Conservation (phyloP, 163 green algal species). For the Volvox carteri region DNA sequence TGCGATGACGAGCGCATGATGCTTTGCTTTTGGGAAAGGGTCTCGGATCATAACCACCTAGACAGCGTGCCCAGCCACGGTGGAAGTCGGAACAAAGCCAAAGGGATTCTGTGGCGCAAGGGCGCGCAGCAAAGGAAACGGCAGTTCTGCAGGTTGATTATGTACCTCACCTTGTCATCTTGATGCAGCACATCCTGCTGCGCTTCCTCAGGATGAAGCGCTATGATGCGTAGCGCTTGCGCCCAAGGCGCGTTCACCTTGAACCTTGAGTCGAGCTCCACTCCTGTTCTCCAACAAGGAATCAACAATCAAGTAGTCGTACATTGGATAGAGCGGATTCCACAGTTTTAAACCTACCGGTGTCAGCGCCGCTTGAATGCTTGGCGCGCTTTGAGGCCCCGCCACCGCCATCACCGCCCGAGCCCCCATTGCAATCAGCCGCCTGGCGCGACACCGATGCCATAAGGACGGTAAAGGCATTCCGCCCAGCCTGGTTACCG, state of each 20-base stretch:
- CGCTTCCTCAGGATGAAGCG: conserved; percentile 4
- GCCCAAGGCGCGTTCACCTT: conserved; percentile 8
- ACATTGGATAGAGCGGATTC: too few species aligned
- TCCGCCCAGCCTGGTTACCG: background rate
- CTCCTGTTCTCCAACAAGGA: too few species aligned
- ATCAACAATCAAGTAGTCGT: too few species aligned
- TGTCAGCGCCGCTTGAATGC: background rate
- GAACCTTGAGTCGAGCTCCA: conserved; percentile 3
- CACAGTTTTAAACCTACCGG: too few species aligned
- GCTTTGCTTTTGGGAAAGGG: conserved; percentile 71
- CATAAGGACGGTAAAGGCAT: conserved; percentile 15
- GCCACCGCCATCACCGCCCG: background rate
- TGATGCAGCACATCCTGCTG: conserved; percentile 22
- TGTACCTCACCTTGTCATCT: conserved; percentile 42
- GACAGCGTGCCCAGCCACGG: too few species aligned
- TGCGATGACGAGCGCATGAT: conserved; percentile 74
- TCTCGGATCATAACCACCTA: conserved; percentile 64
- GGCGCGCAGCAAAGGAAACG: too few species aligned
- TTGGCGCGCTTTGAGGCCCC: background rate
- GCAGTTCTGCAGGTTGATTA: too few species aligned
- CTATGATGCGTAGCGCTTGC: conserved; percentile 16
- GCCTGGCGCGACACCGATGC: conserved; percentile 4
- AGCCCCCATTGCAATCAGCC: background rate
- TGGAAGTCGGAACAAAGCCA: too few species aligned
- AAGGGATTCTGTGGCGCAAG: too few species aligned